A percentile compares a stretch with the other conserved stretches of the same genome.
Conservation (phyloP, 805 yeast genomes). For the Metschnikowia reukaufii region DNA sequence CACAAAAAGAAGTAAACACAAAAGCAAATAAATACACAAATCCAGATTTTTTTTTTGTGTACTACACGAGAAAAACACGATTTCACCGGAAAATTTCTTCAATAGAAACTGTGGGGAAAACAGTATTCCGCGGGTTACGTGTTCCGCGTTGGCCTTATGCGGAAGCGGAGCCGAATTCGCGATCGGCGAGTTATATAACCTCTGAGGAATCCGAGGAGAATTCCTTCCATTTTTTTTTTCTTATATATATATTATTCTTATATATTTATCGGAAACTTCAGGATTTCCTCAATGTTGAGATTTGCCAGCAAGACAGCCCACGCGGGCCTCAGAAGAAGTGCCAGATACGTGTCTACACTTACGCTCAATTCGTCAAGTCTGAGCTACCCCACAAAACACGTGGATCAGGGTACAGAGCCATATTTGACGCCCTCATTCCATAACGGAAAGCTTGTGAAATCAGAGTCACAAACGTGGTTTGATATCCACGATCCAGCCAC, state of each 20-base stretch:
- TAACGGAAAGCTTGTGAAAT: conserved; percentile 51
- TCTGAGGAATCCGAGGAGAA: neutral
- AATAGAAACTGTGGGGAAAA: conserved; percentile 2
- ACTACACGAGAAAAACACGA: too few relatives aligned
- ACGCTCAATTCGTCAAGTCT: conserved; percentile 32
- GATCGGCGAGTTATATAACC: conserved; percentile 7
- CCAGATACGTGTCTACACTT: conserved; percentile 15
- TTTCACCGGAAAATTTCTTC: too few relatives aligned
- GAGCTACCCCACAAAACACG: conserved; percentile 44
- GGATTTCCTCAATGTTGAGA: too few relatives aligned
- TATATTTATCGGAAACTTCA: too few relatives aligned
- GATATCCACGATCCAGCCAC: conserved; percentile 79
- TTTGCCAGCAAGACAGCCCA: conserved; percentile 9
- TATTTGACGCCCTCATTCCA: conserved; percentile 52
- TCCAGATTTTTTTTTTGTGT: too few relatives aligned
- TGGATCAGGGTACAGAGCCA: conserved; percentile 36
- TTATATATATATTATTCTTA: too few relatives aligned
- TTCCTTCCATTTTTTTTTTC: neutral
- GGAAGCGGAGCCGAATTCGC: conserved; percentile 20
- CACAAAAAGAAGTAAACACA: too few relatives aligned
- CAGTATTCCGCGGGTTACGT: conserved; percentile 7
- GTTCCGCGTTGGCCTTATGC: conserved; percentile 2
- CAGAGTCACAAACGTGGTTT: conserved; percentile 54
- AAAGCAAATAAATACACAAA: too few relatives aligned
- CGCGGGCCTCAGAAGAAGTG: conserved; percentile 6